Conservation (phyloP, 768 basidiomycete species). For the Boletus vinaceobasis region DNA sequence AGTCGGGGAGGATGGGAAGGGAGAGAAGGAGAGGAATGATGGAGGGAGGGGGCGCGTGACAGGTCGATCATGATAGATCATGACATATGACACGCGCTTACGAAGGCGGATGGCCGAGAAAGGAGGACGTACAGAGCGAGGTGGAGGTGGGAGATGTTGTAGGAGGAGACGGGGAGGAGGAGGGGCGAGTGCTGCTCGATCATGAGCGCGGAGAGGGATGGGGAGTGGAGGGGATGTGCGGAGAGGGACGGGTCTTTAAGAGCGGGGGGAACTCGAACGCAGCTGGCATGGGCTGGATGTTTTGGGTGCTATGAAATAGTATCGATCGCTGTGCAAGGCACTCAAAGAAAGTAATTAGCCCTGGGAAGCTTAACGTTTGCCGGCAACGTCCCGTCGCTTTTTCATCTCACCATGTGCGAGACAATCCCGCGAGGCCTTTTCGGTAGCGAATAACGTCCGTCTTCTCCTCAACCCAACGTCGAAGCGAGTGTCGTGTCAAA, state of each 20-base stretch:
- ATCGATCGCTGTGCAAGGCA: slow-evolving; percentile 36
- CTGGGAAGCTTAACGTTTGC: slow-evolving; percentile 36
- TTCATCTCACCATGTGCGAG: slow-evolving; percentile 30
- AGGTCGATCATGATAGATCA: slow-evolving; percentile 31
- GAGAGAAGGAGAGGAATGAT: slow-evolving; percentile 7
- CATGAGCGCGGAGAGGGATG: slow-evolving; percentile 38
- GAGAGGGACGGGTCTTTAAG: slow-evolving; percentile 21
- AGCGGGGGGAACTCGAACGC: slow-evolving; percentile 1
- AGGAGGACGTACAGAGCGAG: slow-evolving; percentile 50
- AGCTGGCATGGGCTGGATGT: neutral
- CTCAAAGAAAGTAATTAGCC: slow-evolving; percentile 28
- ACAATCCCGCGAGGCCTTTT: slow-evolving; percentile 30
- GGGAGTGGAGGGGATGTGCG: neutral
- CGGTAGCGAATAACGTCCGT: slow-evolving; percentile 37
- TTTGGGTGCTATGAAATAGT: slow-evolving; percentile 27
- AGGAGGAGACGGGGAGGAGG: slow-evolving; percentile 46
- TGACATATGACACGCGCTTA: slow-evolving; percentile 30
- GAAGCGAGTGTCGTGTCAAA: slow-evolving; percentile 19
- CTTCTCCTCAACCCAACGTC: slow-evolving; percentile 9
- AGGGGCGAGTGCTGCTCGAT: slow-evolving; percentile 48
- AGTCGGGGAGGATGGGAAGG: neutral
- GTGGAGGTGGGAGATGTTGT: slow-evolving; percentile 63
- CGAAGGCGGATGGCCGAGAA: slow-evolving; percentile 3
- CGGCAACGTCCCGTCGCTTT: slow-evolving; percentile 28
- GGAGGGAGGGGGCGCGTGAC: slow-evolving; percentile 15